phyloP scores from a whole-genome alignment of 495 filamentous ascomycete genomes.

The Penicillium pancosmium region DNA sequence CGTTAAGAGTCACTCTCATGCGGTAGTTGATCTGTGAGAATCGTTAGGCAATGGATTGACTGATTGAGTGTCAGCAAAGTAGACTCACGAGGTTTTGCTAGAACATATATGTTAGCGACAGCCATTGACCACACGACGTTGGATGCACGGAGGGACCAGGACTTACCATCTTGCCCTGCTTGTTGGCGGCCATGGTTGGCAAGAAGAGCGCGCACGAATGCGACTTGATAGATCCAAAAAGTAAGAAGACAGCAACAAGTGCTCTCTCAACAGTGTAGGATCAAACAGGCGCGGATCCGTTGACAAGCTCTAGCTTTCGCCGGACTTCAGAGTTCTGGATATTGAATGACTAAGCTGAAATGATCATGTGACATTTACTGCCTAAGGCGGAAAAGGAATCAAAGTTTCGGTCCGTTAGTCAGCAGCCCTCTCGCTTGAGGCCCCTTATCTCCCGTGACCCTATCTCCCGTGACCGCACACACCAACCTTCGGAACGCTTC shows the following conservation, averaged over 20 bases:
- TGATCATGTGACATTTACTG: background rate
- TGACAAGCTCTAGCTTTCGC: constrained; percentile 27
- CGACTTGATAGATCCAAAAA: constrained; percentile 68
- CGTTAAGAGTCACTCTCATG: constrained; percentile 94
- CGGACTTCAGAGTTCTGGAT: constrained; percentile 26
- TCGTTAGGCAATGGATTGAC: constrained; percentile 29
- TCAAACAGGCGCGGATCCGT: constrained; percentile 25
- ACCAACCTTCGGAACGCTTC: constrained; percentile 32
- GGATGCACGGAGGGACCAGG: constrained; percentile 31
- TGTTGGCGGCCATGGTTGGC: constrained; percentile 80
- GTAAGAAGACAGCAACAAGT: constrained; percentile 33
- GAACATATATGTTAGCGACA: constrained; percentile 65
- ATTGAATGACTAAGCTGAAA: constrained; percentile 19
- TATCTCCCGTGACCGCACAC: constrained; percentile 38
- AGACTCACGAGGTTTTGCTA: constrained; percentile 95
- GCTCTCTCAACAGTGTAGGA: constrained; percentile 28
- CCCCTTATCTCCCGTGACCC: background rate
- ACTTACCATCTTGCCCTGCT: constrained; percentile 99
- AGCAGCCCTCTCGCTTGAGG: constrained; percentile 47
- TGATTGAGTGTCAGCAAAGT: background rate
- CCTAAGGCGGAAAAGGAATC: background rate
- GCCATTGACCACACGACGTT: constrained; percentile 59
- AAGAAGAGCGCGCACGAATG: constrained; percentile 60
- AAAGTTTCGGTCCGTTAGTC: background rate
- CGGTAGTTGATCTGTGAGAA: constrained; percentile 89